These are phyloP conservation scores for Escallonia herrerae DNA, from an alignment of 129 eudicot species.

Conservation along the genomic window DNA sequence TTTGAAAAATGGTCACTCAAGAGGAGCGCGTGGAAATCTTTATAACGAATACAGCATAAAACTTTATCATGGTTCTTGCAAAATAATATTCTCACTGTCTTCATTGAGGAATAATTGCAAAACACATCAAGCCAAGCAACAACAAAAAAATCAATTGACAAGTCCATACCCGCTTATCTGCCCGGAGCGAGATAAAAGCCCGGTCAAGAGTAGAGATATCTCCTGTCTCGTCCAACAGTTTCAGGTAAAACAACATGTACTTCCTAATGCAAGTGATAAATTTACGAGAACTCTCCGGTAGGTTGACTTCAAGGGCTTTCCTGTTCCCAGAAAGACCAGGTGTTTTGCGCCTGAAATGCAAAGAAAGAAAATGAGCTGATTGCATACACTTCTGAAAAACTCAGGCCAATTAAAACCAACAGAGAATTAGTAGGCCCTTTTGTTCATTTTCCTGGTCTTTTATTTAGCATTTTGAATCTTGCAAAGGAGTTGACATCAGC, in stretches of 20 bases:
- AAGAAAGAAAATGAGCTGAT: not conserved
- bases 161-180: constrained; percentile 88
- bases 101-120: not conserved
- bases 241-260: constrained; percentile 77
- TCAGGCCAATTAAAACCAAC: no score
- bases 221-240: constrained; percentile 78
- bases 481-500: no score
- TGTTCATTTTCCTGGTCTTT: no score
- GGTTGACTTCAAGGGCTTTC: constrained; percentile 81
- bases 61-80: no score
- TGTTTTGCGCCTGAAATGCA: constrained; percentile 72
- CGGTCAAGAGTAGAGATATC: constrained; percentile 83
- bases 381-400: no score
- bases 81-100: no score
- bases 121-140: constrained; percentile 11
- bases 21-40: no score
- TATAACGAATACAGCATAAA: no score
- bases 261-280: constrained; percentile 94
- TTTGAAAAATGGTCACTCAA: no score
- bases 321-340: constrained; percentile 62
- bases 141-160: not conserved
- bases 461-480: no score
- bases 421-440: no score
- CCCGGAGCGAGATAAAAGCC: constrained; percentile 77
- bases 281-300: constrained; percentile 94